Conservation (phyloP, 2,329 filamentous ascomycete species). For the Domatiomyces catenatus region DNA sequence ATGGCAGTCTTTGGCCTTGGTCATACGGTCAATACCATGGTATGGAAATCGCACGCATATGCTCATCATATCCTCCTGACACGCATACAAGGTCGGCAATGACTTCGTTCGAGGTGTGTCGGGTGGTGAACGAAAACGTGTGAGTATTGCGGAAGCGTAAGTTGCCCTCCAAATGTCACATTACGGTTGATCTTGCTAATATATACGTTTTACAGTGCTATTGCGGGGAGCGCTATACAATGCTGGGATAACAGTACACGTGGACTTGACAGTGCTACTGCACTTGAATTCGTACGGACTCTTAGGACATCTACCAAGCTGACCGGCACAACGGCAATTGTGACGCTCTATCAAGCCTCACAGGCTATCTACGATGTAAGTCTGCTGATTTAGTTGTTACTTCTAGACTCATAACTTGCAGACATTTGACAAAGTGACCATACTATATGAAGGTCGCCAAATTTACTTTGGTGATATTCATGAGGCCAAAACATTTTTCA, state of each 20-base stretch:
- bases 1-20: conserved; percentile 33
- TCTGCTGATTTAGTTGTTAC: no score
- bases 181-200: no score
- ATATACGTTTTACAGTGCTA: no score
- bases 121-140: conserved; percentile 47
- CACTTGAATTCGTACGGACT: conserved; percentile 42
- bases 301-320: conserved; percentile 36
- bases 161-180: conserved; percentile 19
- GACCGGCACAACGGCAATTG: conserved; percentile 33
- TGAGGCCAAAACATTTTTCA: conserved; percentile 50
- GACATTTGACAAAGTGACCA: conserved; percentile 54
- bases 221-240: conserved; percentile 2
- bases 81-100: not conserved
- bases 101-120: conserved; percentile 47
- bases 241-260: conserved; percentile 33
- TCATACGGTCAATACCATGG: conserved; percentile 38
- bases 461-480: conserved; percentile 57
- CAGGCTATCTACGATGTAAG: conserved; percentile 36
- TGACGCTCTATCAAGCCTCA: conserved; percentile 43
- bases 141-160: conserved; percentile 40
- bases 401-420: no score
- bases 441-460: conserved; percentile 61
- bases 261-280: conserved; percentile 41
- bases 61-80: not conserved
- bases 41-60: conserved; percentile 17